phyloP scores from a whole-genome alignment of 768 basidiomycete genomes.

The Fomitopsis serialis region DNA sequence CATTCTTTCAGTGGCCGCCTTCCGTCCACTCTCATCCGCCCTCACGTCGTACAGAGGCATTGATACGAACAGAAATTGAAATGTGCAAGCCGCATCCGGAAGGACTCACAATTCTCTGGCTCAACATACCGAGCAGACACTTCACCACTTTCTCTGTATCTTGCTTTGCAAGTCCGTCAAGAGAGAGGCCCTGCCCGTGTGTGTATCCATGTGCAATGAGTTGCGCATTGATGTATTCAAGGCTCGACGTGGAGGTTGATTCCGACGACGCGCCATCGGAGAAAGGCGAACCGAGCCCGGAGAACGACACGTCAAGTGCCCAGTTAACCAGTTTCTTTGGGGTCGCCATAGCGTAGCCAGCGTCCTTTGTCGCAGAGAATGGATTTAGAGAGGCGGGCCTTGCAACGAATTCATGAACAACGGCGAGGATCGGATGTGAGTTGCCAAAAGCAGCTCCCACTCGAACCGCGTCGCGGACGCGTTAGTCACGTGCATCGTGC shows the following conservation, averaged over 20 bases:
- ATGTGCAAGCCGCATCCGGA: too few species aligned
- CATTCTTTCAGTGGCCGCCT: too few species aligned
- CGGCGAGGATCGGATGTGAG: too few species aligned
- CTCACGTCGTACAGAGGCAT: too few species aligned
- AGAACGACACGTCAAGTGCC: constrained; percentile 41
- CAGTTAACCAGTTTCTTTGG: constrained; percentile 49
- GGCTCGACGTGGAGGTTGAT: constrained; percentile 47
- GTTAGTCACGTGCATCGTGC: too few species aligned
- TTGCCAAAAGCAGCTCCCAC: too few species aligned
- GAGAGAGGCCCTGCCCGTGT: constrained; percentile 53
- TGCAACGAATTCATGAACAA: too few species aligned
- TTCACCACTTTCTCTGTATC: constrained; percentile 59
- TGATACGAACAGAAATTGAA: too few species aligned
- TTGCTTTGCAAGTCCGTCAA: constrained; percentile 56
- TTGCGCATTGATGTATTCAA: constrained; percentile 80
- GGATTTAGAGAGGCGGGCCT: too few species aligned
- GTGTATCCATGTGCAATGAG: constrained; percentile 79
- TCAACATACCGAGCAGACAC: constrained; percentile 70
- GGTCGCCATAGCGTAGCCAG: constrained; percentile 19
- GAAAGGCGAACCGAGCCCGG: constrained; percentile 20
- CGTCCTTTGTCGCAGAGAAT: too few species aligned
- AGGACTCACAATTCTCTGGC: constrained; percentile 75
- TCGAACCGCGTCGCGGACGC: too few species aligned
- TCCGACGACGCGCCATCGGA: constrained; percentile 39
- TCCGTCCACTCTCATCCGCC: too few species aligned